Evolutionary conservation across 2,329 filamentous ascomycete species (phyloP).

Genomic region (Cytospora mali): DNA sequence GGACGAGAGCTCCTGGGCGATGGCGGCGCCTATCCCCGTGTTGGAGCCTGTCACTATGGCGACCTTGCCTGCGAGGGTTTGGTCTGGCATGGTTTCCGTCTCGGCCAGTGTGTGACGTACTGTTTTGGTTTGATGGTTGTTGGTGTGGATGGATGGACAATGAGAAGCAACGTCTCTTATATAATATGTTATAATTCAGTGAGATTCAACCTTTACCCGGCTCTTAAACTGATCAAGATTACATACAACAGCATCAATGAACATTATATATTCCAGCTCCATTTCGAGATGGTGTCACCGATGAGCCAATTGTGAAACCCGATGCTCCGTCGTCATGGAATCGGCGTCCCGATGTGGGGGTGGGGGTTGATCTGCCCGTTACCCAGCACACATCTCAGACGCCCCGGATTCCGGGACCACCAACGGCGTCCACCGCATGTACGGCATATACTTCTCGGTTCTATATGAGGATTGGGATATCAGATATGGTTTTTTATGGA

Average conservation of each 20-base stretch:
- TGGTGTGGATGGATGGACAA: no score
- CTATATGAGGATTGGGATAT: background rate
- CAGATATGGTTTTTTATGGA: background rate
- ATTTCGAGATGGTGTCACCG: background rate
- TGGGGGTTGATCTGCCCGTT: background rate
- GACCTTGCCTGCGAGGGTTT: constrained; percentile 44
- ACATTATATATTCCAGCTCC: no score
- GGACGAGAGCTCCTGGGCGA: constrained; percentile 46
- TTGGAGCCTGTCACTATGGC: constrained; percentile 52
- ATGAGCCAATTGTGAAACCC: background rate
- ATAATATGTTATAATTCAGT: no score
- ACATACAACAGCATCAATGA: no score
- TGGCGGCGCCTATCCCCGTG: constrained; percentile 49
- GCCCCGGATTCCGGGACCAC: background rate
- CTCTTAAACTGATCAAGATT: no score
- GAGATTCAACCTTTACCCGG: no score
- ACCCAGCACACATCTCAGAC: background rate
- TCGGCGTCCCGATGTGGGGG: constrained; percentile 12
- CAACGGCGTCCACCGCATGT: background rate
- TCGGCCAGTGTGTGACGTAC: background rate
- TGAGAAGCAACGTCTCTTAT: no score
- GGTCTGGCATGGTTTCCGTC: constrained; percentile 13
- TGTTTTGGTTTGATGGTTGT: background rate
- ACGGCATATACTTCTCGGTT: background rate
- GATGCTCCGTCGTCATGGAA: background rate